phyloP scores from a whole-genome alignment of 2,329 filamentous ascomycete genomes.

The Fusarium acutatum region DNA sequence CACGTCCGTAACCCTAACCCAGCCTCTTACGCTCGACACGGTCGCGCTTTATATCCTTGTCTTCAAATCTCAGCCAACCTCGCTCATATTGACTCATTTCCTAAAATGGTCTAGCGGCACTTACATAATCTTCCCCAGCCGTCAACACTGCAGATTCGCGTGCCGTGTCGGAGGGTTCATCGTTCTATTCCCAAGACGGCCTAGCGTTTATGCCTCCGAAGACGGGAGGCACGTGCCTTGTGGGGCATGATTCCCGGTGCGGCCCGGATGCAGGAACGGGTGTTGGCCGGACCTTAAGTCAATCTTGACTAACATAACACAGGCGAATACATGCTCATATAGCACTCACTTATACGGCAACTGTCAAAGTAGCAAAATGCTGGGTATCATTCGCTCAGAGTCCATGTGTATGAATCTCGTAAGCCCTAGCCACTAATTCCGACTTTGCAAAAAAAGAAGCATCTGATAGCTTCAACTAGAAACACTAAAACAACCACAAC shows the following conservation, averaged over 20 bases:
- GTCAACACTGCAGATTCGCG: slow-evolving; percentile 19
- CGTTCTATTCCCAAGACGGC: not conserved
- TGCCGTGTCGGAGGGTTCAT: slow-evolving; percentile 7
- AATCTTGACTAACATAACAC: not conserved
- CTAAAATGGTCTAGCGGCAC: slow-evolving; percentile 6
- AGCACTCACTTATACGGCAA: not conserved
- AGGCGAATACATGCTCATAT: not conserved
- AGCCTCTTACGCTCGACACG: slow-evolving; percentile 24
- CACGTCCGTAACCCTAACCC: slow-evolving; percentile 23
- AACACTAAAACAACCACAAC: slow-evolving; percentile 7
- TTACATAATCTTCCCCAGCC: slow-evolving; percentile 9
- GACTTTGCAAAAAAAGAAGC: slow-evolving; percentile 21
- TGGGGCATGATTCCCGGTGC: slow-evolving; percentile 33
- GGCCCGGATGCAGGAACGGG: slow-evolving; percentile 36
- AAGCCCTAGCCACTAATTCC: slow-evolving; percentile 22
- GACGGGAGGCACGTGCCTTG: slow-evolving; percentile 20
- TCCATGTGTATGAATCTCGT: slow-evolving; percentile 30
- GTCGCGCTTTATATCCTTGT: slow-evolving; percentile 19
- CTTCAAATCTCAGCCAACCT: slow-evolving; percentile 16
- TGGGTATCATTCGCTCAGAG: slow-evolving; percentile 42
- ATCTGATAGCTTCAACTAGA: slow-evolving; percentile 22
- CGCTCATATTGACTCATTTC: slow-evolving; percentile 41
- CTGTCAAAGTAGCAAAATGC: slow-evolving; percentile 28
- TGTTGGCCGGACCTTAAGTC: not conserved
- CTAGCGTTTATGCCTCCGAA: slow-evolving; percentile 1